Percentiles rank a stretch among this genome's conserved stretches.
Evolutionary conservation across 1,284 basidiomycete species (phyloP).

Genomic region (Cystobasidiaceae sp.): DNA sequence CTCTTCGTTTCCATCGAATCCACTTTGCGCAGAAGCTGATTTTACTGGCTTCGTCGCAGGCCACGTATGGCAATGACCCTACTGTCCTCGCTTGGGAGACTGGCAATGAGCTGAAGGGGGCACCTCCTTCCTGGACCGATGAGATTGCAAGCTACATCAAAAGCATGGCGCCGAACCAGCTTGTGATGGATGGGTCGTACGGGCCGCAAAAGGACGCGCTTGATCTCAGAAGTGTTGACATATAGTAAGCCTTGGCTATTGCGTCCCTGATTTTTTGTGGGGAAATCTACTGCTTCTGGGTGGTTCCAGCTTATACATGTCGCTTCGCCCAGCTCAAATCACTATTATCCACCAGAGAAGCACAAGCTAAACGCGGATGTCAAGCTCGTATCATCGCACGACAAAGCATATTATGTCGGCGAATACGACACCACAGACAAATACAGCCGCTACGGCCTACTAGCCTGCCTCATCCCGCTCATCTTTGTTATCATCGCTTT

Average conservation of each 20-base stretch:
- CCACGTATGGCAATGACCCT: conserved; percentile 34
- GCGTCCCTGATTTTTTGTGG: too few relatives aligned
- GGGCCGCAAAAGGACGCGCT: conserved; percentile 35
- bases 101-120: conserved; percentile 47
- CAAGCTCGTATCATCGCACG: neutral
- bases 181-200: conserved; percentile 41
- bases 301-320: too few relatives aligned
- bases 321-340: conserved; percentile 42
- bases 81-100: conserved; percentile 46
- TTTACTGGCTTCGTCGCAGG: conserved; percentile 2
- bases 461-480: conserved; percentile 34
- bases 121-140: conserved; percentile 46
- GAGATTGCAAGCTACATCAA: conserved; percentile 45
- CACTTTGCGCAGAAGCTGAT: neutral
- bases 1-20: neutral
- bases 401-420: conserved; percentile 35
- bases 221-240: conserved; percentile 31
- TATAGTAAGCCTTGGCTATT: conserved; percentile 35
- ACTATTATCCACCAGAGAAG: conserved; percentile 37
- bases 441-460: conserved; percentile 34
- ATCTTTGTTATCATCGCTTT: conserved; percentile 30
- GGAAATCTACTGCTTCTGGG: too few relatives aligned
- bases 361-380: conserved; percentile 3
- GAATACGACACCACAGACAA: conserved; percentile 42
- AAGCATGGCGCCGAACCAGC: conserved; percentile 45